Percentiles rank a stretch among this genome's conserved stretches.
Conservation (phyloP, 2,329 filamentous ascomycete genomes). For the Penicillium sp. region DNA sequence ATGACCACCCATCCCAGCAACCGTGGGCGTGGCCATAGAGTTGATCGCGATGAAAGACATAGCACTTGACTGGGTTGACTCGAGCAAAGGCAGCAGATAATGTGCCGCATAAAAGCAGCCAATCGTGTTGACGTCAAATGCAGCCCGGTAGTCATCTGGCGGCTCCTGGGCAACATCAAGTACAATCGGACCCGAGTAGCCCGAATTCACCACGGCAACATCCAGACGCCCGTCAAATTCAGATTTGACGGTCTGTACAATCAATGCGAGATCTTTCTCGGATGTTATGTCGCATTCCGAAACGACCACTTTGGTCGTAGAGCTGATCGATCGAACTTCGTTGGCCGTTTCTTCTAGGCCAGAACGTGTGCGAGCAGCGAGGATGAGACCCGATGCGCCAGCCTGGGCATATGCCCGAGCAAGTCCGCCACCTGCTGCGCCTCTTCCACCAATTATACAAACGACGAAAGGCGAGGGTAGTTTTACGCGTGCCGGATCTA, state of each 20-base stretch:
- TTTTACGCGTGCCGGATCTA: not conserved
- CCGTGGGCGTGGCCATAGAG: constrained; percentile 33
- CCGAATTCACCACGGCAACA: not conserved
- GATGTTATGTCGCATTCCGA: not conserved
- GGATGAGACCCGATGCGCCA: not conserved
- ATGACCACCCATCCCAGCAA: constrained; percentile 40
- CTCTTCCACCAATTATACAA: not conserved
- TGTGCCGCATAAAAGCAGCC: not conserved
- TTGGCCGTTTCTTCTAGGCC: not conserved
- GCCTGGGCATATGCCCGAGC: not conserved
- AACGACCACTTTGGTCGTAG: not conserved
- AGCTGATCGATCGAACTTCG: not conserved
- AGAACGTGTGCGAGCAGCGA: not conserved
- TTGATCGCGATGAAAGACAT: constrained; percentile 30
- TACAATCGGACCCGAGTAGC: not conserved
- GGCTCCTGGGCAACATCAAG: not conserved
- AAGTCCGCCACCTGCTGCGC: not conserved
- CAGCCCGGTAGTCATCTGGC: not conserved
- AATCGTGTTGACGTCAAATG: not conserved
- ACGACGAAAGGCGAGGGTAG: not conserved
- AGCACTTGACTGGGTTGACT: not conserved
- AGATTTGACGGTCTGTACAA: not conserved
- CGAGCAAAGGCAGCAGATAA: not conserved
- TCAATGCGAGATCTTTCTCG: not conserved
- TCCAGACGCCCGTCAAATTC: not conserved